These are phyloP conservation scores for Evernia prunastri DNA, from an alignment of 495 filamentous ascomycete species.

Conservation along the genomic window DNA sequence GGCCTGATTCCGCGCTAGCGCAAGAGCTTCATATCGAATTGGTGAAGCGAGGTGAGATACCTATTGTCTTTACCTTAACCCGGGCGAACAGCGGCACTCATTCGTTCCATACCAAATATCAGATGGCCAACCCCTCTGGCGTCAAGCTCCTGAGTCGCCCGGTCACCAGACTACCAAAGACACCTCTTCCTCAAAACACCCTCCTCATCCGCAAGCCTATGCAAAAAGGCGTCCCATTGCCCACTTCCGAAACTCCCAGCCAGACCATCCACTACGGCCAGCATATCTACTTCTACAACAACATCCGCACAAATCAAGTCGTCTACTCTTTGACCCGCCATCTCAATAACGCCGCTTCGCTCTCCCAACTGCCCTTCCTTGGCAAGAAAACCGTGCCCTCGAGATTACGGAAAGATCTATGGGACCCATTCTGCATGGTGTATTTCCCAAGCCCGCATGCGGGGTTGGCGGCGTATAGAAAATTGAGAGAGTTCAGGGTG, in stretches of 20 bases:
- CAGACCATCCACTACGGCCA: slow-evolving; percentile 46
- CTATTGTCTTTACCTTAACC: neutral
- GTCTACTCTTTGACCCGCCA: slow-evolving; percentile 69
- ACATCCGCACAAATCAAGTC: slow-evolving; percentile 74
- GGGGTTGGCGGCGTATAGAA: slow-evolving; percentile 68
- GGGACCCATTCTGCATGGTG: slow-evolving; percentile 73
- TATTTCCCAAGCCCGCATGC: slow-evolving; percentile 57
- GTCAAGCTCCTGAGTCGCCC: neutral
- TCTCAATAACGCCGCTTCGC: slow-evolving; percentile 57
- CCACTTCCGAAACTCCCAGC: neutral
- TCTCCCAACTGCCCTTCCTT: slow-evolving; percentile 75
- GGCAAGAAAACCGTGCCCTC: slow-evolving; percentile 84
- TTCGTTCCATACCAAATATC: neutral
- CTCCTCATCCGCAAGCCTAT: slow-evolving; percentile 21
- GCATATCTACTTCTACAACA: slow-evolving; percentile 76
- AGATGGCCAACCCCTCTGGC: neutral
- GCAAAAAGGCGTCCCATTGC: slow-evolving; percentile 14
- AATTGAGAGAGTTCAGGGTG: slow-evolving; percentile 73
- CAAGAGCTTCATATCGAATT: neutral
- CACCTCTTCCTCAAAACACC: slow-evolving; percentile 12
- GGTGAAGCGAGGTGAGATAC: no score
- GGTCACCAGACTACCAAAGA: neutral
- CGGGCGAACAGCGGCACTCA: neutral
- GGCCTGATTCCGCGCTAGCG: neutral
- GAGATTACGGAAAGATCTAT: slow-evolving; percentile 81